Percentiles rank a stretch among this genome's conserved stretches.
Conservation (phyloP, 23 red algal genomes). For the Gracilaria caudata region DNA sequence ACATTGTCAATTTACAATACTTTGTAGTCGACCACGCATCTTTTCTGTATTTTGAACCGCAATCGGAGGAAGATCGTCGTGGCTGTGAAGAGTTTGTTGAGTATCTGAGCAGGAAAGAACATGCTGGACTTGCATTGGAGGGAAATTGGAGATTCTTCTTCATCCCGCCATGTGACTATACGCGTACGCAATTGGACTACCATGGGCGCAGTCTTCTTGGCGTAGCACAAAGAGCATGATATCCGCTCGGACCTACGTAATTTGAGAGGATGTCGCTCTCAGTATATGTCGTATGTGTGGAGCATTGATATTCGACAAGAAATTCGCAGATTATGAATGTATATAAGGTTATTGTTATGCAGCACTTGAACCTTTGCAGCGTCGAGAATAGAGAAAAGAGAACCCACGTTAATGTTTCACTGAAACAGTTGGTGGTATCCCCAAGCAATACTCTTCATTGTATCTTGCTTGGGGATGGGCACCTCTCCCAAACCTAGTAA, state of each 20-base stretch:
- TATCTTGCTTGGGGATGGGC: no score
- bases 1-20: slow-evolving; percentile 83
- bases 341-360: no score
- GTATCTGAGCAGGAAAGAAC: slow-evolving; percentile 84
- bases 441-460: no score
- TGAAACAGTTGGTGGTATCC: no score
- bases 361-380: not conserved
- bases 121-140: slow-evolving; percentile 93
- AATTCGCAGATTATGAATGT: not conserved
- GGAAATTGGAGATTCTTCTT: slow-evolving; percentile 96
- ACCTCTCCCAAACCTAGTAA: no score
- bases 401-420: no score
- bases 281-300: not conserved
- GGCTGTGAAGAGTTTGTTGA: slow-evolving; percentile 98
- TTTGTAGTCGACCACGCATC: slow-evolving; percentile 92
- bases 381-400: slow-evolving; percentile 1
- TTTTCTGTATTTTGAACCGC: slow-evolving; percentile 97
- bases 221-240: slow-evolving; percentile 92
- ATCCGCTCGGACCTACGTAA: slow-evolving; percentile 37
- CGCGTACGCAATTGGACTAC: slow-evolving; percentile 72
- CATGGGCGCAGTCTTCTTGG: slow-evolving; percentile 84
- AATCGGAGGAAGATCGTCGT: slow-evolving; percentile 66
- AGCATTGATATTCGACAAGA: slow-evolving; percentile 5
- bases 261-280: slow-evolving; percentile 2
- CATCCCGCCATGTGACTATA: slow-evolving; percentile 97